Percentiles rank a stretch among this genome's conserved stretches.
Evolutionary conservation across 352 stramenopile species (phyloP).

Genomic region (Phytopythium helicoides): DNA sequence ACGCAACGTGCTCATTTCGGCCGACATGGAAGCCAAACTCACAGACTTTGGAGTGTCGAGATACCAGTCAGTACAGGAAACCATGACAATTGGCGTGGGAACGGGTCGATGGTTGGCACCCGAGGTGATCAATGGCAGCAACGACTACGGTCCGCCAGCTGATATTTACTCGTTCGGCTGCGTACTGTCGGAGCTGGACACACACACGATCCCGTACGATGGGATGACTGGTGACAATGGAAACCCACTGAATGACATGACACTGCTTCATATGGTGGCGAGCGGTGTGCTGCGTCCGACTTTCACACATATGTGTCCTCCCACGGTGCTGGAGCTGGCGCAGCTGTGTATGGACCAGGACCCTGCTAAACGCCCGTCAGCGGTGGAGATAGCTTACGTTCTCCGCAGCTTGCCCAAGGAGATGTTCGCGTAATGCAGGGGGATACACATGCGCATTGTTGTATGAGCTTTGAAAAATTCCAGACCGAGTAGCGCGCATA

Average conservation of each 20-base stretch:
- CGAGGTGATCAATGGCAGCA: conserved; percentile 34
- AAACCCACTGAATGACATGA: conserved; percentile 8
- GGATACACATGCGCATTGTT: too few relatives aligned
- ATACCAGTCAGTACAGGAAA: conserved; percentile 31
- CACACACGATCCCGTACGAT: conserved; percentile 44
- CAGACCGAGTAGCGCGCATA: too few relatives aligned
- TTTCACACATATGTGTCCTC: conserved; percentile 20
- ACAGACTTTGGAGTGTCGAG: conserved; percentile 45
- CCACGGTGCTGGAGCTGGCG: conserved; percentile 27
- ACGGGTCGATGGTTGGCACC: conserved; percentile 42
- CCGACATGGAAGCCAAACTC: conserved; percentile 7
- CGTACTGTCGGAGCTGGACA: conserved; percentile 45
- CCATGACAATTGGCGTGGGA: too few relatives aligned
- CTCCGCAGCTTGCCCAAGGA: conserved; percentile 25
- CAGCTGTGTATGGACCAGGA: conserved; percentile 34
- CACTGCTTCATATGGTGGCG: conserved; percentile 14
- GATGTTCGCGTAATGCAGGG: too few relatives aligned
- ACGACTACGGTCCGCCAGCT: conserved; percentile 18
- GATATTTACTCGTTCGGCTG: conserved; percentile 54
- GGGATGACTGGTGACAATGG: conserved; percentile 4
- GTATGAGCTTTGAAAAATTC: too few relatives aligned
- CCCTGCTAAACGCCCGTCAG: conserved; percentile 26
- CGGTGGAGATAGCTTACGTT: conserved; percentile 32
- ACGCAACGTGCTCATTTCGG: conserved; percentile 22
- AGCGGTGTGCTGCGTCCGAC: background rate